A percentile compares a stretch with the other conserved stretches of the same genome.
phyloP scores from a whole-genome alignment of 2,329 filamentous ascomycete genomes.

The Ascochyta lentis region DNA sequence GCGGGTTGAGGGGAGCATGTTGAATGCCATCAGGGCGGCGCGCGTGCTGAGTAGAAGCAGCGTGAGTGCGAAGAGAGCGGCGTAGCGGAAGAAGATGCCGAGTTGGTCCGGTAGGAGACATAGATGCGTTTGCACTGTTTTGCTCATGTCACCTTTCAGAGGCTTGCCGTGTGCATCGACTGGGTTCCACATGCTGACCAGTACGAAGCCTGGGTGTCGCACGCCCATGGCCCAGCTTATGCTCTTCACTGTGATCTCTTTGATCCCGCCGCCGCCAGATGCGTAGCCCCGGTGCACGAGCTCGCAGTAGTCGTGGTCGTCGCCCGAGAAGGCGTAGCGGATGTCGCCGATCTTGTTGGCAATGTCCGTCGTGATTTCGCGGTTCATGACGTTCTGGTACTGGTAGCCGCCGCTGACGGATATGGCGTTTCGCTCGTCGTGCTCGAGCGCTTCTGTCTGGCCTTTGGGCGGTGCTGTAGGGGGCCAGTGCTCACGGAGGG shows the following conservation, averaged over 20 bases:
- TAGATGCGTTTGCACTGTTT: conserved; percentile 84
- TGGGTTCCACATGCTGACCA: conserved; percentile 92
- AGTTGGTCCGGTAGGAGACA: conserved; percentile 91
- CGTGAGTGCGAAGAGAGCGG: conserved; percentile 64
- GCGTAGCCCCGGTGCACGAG: conserved; percentile 74
- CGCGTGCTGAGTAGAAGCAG: conserved; percentile 56
- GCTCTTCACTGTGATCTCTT: conserved; percentile 93
- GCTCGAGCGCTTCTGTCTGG: conserved; percentile 59
- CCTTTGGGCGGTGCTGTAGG: conserved; percentile 69
- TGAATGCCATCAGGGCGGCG: conserved; percentile 48
- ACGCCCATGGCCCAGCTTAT: conserved; percentile 98
- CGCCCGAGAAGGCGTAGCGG: conserved; percentile 87
- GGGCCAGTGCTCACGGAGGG: conserved; percentile 82
- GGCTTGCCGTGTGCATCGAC: conserved; percentile 63
- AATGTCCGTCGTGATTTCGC: conserved; percentile 76
- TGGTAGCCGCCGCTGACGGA: conserved; percentile 82
- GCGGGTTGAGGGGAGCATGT: conserved; percentile 10
- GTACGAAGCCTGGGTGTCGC: conserved; percentile 81
- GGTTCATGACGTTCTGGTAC: conserved; percentile 91
- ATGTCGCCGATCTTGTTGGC: conserved; percentile 82
- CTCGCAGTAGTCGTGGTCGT: conserved; percentile 98
- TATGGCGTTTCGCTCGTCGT: conserved; percentile 79
- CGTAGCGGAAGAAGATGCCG: conserved; percentile 81
- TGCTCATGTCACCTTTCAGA: conserved; percentile 47
- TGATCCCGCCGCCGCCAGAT: conserved; percentile 62